phyloP scores from a whole-genome alignment of 768 basidiomycete species.

The Infundibulicybe gibba region DNA sequence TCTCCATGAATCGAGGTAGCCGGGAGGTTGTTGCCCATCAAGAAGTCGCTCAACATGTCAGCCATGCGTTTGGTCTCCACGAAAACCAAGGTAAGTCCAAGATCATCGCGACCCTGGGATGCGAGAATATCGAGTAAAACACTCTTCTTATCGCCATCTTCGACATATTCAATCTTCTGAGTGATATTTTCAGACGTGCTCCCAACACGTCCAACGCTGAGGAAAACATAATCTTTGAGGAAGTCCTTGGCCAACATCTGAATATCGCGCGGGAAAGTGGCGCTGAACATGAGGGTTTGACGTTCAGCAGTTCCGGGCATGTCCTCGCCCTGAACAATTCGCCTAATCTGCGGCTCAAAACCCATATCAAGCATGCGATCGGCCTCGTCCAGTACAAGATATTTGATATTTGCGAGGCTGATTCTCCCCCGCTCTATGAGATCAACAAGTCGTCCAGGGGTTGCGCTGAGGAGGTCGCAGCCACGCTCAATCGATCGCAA shows the following conservation, averaged over 20 bases:
- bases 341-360: conserved; percentile 99
- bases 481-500: conserved; percentile 93
- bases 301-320: conserved; percentile 93
- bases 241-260: conserved; percentile 96
- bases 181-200: conserved; percentile 99
- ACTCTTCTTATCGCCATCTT: conserved; percentile 95
- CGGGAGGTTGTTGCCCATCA: conserved; percentile 75
- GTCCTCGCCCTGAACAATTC: conserved; percentile 97
- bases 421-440: conserved; percentile 97
- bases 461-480: conserved; percentile 95
- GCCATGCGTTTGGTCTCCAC: conserved; percentile 99
- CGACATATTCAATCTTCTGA: conserved; percentile 97
- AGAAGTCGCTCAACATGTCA: conserved; percentile 95
- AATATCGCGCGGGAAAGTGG: conserved; percentile 99
- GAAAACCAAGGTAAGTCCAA: conserved; percentile 90
- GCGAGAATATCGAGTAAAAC: conserved; percentile 92
- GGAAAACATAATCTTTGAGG: conserved; percentile 98
- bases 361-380: conserved; percentile 99
- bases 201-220: conserved; percentile 97
- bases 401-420: conserved; percentile 93
- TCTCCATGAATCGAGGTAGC: conserved; percentile 99
- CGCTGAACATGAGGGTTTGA: conserved; percentile 99
- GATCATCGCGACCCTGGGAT: conserved; percentile 58
- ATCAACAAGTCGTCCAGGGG: conserved; percentile 96
- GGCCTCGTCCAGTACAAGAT: conserved; percentile 98